A percentile compares a stretch with the other conserved stretches of the same genome.
Conservation (phyloP, 1,139 yeast species). For the Kodamaea derodonti region DNA sequence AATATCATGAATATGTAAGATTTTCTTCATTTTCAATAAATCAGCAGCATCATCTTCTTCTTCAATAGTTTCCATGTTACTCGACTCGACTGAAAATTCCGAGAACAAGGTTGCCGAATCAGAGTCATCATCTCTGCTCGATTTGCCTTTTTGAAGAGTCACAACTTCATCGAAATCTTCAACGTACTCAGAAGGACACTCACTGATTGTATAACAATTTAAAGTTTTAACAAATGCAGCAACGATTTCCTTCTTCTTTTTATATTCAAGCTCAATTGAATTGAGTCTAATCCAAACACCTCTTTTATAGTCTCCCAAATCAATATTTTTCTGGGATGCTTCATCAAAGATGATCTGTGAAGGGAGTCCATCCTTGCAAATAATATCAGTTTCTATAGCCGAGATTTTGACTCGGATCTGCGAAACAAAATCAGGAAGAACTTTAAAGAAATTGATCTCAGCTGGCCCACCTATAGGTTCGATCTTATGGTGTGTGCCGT, state of each 20-base stretch:
- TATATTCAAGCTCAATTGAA: constrained; percentile 22
- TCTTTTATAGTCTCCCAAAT: constrained; percentile 37
- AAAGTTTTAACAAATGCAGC: constrained; percentile 17
- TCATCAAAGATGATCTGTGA: constrained; percentile 26
- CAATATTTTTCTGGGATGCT: constrained; percentile 21
- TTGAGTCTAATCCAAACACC: constrained; percentile 33
- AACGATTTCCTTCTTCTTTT: constrained; percentile 20
- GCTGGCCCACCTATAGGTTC: neutral
- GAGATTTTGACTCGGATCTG: constrained; percentile 25
- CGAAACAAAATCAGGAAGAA: constrained; percentile 28
- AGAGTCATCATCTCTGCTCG: constrained; percentile 25
- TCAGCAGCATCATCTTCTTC: constrained; percentile 16
- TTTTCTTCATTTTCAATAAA: constrained; percentile 31
- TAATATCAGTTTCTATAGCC: constrained; percentile 31
- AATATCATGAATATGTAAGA: constrained; percentile 28
- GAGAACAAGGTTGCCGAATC: constrained; percentile 34
- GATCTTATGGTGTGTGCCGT: neutral
- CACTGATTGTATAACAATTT: constrained; percentile 39
- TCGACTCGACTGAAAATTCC: constrained; percentile 10
- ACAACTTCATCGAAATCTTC: constrained; percentile 34
- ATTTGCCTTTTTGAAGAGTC: constrained; percentile 8
- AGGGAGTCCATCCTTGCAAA: constrained; percentile 44
- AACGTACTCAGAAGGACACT: constrained; percentile 32
- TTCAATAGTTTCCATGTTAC: constrained; percentile 3
- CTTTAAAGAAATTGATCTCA: constrained; percentile 15